Evolutionary conservation across 108 stramenopile species (phyloP).

Genomic region (Licmophora abbreviata): DNA sequence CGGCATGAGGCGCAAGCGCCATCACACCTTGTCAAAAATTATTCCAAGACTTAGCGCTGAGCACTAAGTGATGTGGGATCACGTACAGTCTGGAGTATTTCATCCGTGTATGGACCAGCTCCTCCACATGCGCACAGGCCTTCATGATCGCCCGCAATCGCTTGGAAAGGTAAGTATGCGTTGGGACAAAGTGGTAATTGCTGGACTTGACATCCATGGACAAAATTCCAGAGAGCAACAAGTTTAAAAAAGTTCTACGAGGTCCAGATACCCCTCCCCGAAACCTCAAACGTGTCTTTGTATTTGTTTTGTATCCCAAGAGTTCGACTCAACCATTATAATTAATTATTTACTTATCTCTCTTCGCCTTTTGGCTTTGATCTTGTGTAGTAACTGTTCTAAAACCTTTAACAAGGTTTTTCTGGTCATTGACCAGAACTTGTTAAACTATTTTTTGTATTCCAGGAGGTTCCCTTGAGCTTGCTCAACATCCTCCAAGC

Average conservation of each 20-base stretch:
- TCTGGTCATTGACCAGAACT: conserved; percentile 17
- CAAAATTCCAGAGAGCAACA: no score
- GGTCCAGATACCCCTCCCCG: no score
- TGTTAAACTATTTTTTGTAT: conserved; percentile 54
- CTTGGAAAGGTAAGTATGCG: conserved; percentile 76
- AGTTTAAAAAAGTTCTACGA: no score
- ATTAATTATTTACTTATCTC: conserved; percentile 17
- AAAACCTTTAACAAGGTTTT: conserved; percentile 43
- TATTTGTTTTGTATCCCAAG: no score
- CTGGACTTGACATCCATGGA: no score
- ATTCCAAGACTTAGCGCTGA: conserved; percentile 57
- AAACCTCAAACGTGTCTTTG: no score
- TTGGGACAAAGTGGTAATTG: background rate
- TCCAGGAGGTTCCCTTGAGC: conserved; percentile 32
- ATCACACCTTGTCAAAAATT: conserved; percentile 78
- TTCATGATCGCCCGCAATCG: conserved; percentile 45
- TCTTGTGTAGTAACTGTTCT: conserved; percentile 74
- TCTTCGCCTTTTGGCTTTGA: conserved; percentile 64
- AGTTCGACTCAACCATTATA: no score
- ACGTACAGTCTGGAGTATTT: conserved; percentile 64
- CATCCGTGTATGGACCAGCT: conserved; percentile 68
- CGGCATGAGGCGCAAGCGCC: conserved; percentile 80
- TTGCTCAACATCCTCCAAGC: conserved; percentile 42
- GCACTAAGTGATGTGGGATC: conserved; percentile 55
- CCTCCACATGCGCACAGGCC: conserved; percentile 51